A percentile compares a stretch with the other conserved stretches of the same genome.
Conservation (phyloP, 2,329 filamentous ascomycete genomes). For the Calonectria crousiana region DNA sequence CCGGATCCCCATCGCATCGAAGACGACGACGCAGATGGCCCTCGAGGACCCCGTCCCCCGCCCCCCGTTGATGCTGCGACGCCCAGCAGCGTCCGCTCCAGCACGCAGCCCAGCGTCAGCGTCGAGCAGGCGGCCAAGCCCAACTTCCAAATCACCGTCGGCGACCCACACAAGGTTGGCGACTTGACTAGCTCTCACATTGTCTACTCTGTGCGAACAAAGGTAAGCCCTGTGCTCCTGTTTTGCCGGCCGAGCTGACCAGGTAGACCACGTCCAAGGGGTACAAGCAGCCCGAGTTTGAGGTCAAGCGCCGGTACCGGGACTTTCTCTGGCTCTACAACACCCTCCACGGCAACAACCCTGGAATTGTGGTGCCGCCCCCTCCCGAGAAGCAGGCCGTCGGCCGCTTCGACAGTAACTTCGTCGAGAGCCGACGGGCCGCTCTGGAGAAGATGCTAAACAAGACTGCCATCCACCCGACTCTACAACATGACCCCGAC, state of each 20-base stretch:
- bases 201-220: conserved; percentile 95
- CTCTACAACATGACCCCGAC: conserved; percentile 92
- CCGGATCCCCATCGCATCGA: conserved; percentile 75
- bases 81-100: conserved; percentile 63
- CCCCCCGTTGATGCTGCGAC: conserved; percentile 72
- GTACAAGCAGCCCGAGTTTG: conserved; percentile 92
- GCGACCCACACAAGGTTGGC: conserved; percentile 97
- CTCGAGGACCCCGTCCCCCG: conserved; percentile 70
- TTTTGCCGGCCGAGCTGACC: not conserved
- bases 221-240: conserved; percentile 63
- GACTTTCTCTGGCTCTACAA: conserved; percentile 99
- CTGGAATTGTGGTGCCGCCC: conserved; percentile 93
- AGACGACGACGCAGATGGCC: conserved; percentile 73
- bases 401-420: conserved; percentile 94
- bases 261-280: conserved; percentile 91
- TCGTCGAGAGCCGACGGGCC: conserved; percentile 91
- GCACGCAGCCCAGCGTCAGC: conserved; percentile 82
- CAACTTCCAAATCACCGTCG: conserved; percentile 89
- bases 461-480: conserved; percentile 90
- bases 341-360: conserved; percentile 92
- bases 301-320: conserved; percentile 92
- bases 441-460: conserved; percentile 98
- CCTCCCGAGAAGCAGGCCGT: conserved; percentile 98
- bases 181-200: conserved; percentile 98
- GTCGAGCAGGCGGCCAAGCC: conserved; percentile 95